Evolutionary conservation across 2,329 filamentous ascomycete species (phyloP), one percentile per base, ranked within the genome.

Genomic region (Trichoderma breve): DNA sequence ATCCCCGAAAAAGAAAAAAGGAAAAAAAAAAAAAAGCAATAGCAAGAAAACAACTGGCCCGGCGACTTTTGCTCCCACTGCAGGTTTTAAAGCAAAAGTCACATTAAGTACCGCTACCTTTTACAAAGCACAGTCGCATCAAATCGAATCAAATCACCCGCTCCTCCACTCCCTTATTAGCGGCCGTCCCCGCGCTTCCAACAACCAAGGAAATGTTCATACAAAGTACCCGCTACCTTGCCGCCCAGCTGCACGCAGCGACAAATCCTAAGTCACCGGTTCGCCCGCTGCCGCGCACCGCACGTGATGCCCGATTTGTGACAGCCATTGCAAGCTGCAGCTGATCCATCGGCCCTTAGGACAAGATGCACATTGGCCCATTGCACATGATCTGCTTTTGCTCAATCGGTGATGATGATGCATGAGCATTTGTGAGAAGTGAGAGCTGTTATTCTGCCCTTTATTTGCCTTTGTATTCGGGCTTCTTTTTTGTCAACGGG

Each of bases 291-390:
- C 43, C 39, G 60, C 26, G 18, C 14, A 24, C 26, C 26, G 61
- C 69, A 71, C 69, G 69, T 71, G 69, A 71, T 58, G 51, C 51
- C 32, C 39, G 51, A 34, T 43, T 30, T 58, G 64, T 67, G 64
- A 67, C 53, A 34, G 64, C 51, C 64, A 43, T 67, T 34, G 34
- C 34, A 36, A 36, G 34, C 34, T 36, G 64, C 64, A 57, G 47
- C 64, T 58, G 36, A 64, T 64, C 30, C 51, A 39, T 55, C 15
- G 39, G 51, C 9, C 32, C 15, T n/a, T 39, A 24, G 21, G 47
- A 53, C 47, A 21, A 53, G 47, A 53, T 21, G 47, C n/a, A 53
- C 47, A 24, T 53, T 51, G 43, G 47, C n/a, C n/a, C 47, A 53
- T 6, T 21, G n/a, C 47, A 53, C 47, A 53, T 53, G 47, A 53